phyloP scores from a whole-genome alignment of 441 rosid genomes.

The Arabidopsis hybrid region DNA sequence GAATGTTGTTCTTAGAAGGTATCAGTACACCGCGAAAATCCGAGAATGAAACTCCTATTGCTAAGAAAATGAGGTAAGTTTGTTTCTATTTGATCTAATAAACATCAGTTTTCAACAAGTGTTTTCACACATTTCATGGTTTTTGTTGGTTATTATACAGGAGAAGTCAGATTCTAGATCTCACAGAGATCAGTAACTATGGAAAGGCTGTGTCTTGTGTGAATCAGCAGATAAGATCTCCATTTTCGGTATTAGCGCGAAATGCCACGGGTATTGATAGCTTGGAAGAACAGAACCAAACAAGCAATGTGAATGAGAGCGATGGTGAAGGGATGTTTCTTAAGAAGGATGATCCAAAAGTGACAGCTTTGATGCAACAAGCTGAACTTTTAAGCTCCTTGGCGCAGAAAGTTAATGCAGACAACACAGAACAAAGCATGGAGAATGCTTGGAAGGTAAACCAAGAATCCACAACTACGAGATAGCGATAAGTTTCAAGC shows the following conservation, averaged over 20 bases:
- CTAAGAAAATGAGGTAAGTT: slow-evolving; percentile 70
- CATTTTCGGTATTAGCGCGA: slow-evolving; percentile 69
- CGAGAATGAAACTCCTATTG: slow-evolving; percentile 51
- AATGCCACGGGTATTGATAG: slow-evolving; percentile 51
- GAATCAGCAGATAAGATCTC: slow-evolving; percentile 69
- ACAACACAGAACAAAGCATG: slow-evolving; percentile 86
- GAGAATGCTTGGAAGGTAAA: slow-evolving; percentile 99
- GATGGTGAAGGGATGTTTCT: slow-evolving; percentile 77
- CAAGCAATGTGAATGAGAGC: slow-evolving; percentile 50
- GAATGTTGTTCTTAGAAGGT: slow-evolving; percentile 57
- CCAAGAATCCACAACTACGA: slow-evolving; percentile 4
- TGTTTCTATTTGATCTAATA: not conserved
- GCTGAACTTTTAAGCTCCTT: slow-evolving; percentile 93
- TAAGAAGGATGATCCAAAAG: slow-evolving; percentile 88
- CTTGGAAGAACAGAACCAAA: slow-evolving; percentile 48
- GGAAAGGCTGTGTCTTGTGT: slow-evolving; percentile 48
- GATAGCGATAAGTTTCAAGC: not conserved
- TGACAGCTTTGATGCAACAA: slow-evolving; percentile 87
- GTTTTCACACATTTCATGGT: slow-evolving; percentile 14
- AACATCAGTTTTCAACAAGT: not conserved
- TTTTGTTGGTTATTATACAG: slow-evolving; percentile 48
- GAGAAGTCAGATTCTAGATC: slow-evolving; percentile 68
- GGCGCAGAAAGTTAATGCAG: slow-evolving; percentile 73
- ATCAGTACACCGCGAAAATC: slow-evolving; percentile 50
- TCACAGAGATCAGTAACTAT: slow-evolving; percentile 48